Evolutionary conservation across 805 yeast genomes (phyloP), one percentile per base, ranked within the genome.

Genomic region (Schizosaccharomyces octosporus): DNA sequence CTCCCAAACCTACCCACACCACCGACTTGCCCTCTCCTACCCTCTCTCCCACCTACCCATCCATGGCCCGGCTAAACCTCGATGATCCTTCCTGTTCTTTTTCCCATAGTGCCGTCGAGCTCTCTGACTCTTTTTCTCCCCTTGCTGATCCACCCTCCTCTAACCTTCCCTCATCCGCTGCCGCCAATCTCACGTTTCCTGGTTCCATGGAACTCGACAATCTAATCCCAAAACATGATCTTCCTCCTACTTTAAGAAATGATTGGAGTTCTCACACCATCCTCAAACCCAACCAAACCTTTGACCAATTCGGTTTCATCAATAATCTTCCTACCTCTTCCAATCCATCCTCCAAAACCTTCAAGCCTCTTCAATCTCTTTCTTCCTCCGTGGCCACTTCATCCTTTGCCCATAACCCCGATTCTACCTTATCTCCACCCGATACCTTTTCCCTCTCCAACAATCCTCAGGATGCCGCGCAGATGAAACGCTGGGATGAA

Each of bases 401-500:
- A 2, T 36, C 41, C 13, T 7, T 13, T 1, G 2, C 41, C 15
- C 13, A 3, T 3, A 36, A 36, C 15, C 15, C 11, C 11, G 41
- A 13, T 3, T 36, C 41, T 7, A 13, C 4, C 15, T 36, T 13
- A 36, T 36, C 41, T 3, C 41, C 13, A 3, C 13, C 15, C 4
- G 13, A 36, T 6, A 36, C 13, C 9, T 36, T 7, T 3, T 13
- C 9, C 13, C 15, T 36, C 4, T 36, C 41, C 15, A 11, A 36
- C 41, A 17, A 36, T 13, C 4, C 41, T 36, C 41, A 11, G 13
- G 41, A 36, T 36, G 15, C 41, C 1, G 41, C 15, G 13, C 41
- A 36, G 41, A 36, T 36, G 41, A 45, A 45, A 13, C 21, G 27
- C 24, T 79, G 82, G 82, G 78, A 77, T 61, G 72, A 68, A 2